A percentile compares a stretch with the other conserved stretches of the same genome.
Conservation (phyloP, 2,329 filamentous ascomycete species). For the Rhinocladiella similis region DNA sequence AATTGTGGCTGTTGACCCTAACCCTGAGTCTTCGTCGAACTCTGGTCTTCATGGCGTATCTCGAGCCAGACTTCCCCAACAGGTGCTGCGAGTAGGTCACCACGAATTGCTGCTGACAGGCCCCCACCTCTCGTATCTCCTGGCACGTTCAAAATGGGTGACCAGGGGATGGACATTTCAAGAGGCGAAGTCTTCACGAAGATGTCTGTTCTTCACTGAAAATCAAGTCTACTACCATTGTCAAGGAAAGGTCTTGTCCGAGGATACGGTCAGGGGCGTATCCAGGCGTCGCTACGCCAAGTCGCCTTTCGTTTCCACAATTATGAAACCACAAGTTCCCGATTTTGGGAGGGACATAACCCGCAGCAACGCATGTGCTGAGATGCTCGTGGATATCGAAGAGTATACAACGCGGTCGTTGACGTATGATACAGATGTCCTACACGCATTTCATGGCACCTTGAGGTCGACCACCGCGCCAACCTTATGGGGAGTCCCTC, state of each 20-base stretch:
- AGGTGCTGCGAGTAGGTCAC: background rate
- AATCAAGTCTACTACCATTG: constrained; percentile 4
- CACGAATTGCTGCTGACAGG: background rate
- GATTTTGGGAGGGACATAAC: background rate
- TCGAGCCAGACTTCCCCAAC: background rate
- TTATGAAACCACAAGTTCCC: background rate
- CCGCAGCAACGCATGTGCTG: no score
- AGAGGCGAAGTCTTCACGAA: background rate
- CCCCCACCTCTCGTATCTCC: background rate
- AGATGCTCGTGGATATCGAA: background rate
- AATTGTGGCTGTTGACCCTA: background rate
- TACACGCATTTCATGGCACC: constrained; percentile 7
- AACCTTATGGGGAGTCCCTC: background rate
- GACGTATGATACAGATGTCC: constrained; percentile 1
- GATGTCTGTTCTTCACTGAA: constrained; percentile 14
- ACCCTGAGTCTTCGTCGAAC: background rate
- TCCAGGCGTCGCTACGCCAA: background rate
- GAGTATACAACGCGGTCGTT: constrained; percentile 7
- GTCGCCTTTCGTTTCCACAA: background rate
- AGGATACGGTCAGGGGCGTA: background rate
- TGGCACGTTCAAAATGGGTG: background rate
- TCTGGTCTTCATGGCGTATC: background rate
- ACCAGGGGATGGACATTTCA: constrained; percentile 14
- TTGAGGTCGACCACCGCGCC: background rate
- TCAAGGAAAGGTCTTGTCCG: background rate